These are phyloP conservation scores for Parasarocladium wereldwijsianum DNA, from an alignment of 2,329 filamentous ascomycete species.

Conservation along the genomic window DNA sequence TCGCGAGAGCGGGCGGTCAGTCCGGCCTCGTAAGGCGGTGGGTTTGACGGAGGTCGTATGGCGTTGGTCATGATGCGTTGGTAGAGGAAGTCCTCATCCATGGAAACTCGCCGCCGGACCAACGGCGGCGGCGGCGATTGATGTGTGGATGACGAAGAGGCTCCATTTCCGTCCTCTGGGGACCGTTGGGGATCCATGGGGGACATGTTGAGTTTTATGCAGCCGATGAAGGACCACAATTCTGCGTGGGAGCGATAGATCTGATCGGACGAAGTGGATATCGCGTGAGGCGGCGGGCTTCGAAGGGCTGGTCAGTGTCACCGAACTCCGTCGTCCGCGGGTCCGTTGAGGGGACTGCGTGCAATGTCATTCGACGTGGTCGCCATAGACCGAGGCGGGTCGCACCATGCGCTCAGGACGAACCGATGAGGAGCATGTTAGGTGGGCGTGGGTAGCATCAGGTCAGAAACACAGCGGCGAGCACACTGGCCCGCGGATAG, in stretches of 20 bases:
- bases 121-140: conserved; percentile 18
- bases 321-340: too few species aligned
- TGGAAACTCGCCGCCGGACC: conserved; percentile 31
- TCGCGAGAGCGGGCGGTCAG: too few species aligned
- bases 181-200: conserved; percentile 18
- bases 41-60: conserved; percentile 24
- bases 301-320: too few species aligned
- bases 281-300: too few species aligned
- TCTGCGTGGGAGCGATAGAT: too few species aligned
- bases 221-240: too few species aligned
- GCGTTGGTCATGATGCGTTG: conserved; percentile 33
- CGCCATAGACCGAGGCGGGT: conserved; percentile 18
- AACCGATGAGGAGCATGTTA: conserved; percentile 12
- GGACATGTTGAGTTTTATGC: conserved; percentile 12
- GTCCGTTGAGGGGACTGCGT: too few species aligned
- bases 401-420: conserved; percentile 20
- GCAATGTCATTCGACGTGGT: too few species aligned
- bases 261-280: too few species aligned
- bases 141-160: conserved; percentile 11
- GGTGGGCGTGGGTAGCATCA: too few species aligned
- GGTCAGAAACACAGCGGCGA: too few species aligned
- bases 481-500: too few species aligned
- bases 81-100: conserved; percentile 40
- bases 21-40: conserved; percentile 28
- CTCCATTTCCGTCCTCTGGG: conserved; percentile 18